A percentile compares a stretch with the other conserved stretches of the same genome.
Conservation (phyloP, 2,329 filamentous ascomycete genomes). For the Ustulina deusta region DNA sequence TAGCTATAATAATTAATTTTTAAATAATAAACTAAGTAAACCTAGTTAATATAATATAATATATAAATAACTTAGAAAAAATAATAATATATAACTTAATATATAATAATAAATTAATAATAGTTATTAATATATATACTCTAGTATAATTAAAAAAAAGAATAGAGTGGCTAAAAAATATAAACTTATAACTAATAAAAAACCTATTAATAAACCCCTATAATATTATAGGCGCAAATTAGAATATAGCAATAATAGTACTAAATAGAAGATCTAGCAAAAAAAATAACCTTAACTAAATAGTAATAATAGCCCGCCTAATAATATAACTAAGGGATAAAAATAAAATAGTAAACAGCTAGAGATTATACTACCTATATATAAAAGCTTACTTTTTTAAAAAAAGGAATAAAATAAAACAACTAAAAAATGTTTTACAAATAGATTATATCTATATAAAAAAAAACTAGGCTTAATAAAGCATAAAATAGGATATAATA, state of each 20-base stretch:
- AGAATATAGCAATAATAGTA: constrained; percentile 4
- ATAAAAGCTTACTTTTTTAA: background rate
- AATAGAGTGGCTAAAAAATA: background rate
- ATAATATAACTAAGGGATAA: background rate
- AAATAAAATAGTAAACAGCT: background rate
- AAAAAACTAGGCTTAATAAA: background rate
- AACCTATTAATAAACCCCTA: background rate
- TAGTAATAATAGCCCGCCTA: background rate
- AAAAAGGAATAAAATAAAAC: background rate
- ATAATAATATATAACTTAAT: no score
- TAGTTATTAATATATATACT: no score
- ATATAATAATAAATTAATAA: no score
- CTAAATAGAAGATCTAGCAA: background rate
- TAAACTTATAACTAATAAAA: background rate
- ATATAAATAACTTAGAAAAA: no score
- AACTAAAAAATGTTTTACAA: background rate
- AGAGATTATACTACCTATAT: background rate
- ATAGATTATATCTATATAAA: constrained; percentile 1
- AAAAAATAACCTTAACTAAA: constrained; percentile 4
- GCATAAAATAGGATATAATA: background rate
- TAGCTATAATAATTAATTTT: no score
- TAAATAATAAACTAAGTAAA: no score
- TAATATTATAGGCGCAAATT: background rate
- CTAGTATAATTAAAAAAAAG: background rate
- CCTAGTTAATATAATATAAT: no score